A percentile compares a stretch with the other conserved stretches of the same genome.
Conservation (phyloP, 148 eudicot genomes). For the Vaccinium darrowii region DNA sequence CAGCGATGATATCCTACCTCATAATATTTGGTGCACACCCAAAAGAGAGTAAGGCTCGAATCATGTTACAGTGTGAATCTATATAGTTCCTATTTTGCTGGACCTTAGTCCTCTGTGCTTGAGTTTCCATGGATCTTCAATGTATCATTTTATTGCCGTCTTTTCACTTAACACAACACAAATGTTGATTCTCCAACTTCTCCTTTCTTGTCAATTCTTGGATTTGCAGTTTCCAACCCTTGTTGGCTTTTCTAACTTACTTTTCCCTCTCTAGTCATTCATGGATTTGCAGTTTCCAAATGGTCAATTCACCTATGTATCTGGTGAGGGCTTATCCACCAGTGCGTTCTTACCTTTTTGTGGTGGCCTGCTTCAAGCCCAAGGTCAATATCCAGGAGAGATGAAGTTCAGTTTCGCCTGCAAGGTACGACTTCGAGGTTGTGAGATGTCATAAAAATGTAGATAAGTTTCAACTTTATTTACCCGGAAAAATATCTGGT, state of each 20-base stretch:
- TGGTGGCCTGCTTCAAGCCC: constrained; percentile 96
- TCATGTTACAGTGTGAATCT: background rate
- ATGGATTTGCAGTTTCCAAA: constrained; percentile 98
- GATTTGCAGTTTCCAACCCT: background rate
- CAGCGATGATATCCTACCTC: background rate
- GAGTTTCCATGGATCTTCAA: background rate
- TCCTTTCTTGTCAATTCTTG: background rate
- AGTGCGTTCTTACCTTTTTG: constrained; percentile 78
- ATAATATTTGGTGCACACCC: background rate
- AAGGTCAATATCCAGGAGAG: constrained; percentile 98
- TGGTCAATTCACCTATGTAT: constrained; percentile 87
- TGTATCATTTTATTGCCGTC: background rate
- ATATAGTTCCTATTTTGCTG: background rate
- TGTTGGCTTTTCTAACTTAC: constrained; percentile 20
- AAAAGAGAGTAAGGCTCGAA: background rate
- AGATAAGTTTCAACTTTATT: background rate
- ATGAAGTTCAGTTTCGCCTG: constrained; percentile 92
- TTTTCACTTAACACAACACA: background rate
- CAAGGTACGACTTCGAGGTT: constrained; percentile 50
- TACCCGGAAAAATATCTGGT: background rate
- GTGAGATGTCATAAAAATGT: background rate
- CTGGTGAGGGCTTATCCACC: constrained; percentile 93
- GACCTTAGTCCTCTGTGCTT: background rate
- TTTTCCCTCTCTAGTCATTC: constrained; percentile 63
- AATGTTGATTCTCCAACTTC: background rate